A percentile compares a stretch with the other conserved stretches of the same genome.
These are phyloP conservation scores for Cocos nucifera DNA, from an alignment of 176 grass and related monocot genomes.

Conservation along the genomic window DNA sequence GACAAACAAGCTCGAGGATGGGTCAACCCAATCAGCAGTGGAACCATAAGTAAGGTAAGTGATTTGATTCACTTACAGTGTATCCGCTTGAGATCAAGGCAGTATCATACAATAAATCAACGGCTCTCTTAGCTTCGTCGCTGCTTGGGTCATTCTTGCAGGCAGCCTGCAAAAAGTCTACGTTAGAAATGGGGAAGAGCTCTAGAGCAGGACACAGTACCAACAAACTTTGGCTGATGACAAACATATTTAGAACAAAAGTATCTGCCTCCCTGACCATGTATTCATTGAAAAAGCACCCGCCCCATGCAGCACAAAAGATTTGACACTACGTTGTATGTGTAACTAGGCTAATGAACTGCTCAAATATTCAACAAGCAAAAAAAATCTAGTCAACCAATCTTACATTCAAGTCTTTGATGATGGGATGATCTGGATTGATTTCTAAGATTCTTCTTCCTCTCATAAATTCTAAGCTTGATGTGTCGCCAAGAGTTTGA, in stretches of 20 bases:
- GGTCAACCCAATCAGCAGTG: too few species aligned
- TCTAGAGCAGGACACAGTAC: too few species aligned
- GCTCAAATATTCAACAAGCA: too few species aligned
- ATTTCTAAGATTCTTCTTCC: neutral
- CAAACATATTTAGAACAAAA: too few species aligned
- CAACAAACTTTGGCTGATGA: too few species aligned
- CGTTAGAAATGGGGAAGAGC: too few species aligned
- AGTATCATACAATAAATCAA: conserved; percentile 82
- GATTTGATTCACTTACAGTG: conserved; percentile 37
- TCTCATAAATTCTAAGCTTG: neutral
- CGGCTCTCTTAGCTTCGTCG: conserved; percentile 71
- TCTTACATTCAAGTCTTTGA: neutral
- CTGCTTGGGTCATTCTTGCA: conserved; percentile 91
- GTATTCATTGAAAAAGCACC: too few species aligned
- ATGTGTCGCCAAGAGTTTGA: neutral
- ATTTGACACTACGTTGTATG: too few species aligned
- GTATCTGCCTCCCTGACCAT: too few species aligned
- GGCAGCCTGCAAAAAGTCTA: conserved; percentile 45
- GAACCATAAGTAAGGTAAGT: too few species aligned
- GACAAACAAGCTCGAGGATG: conserved; percentile 1
- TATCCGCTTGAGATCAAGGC: conserved; percentile 98
- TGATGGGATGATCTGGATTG: conserved; percentile 1
- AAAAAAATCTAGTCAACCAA: neutral
- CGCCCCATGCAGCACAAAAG: too few species aligned
- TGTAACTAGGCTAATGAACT: too few species aligned